Base-by-base conservation (phyloP, 768 basidiomycete genomes). In the Russula vinacea region DNA sequence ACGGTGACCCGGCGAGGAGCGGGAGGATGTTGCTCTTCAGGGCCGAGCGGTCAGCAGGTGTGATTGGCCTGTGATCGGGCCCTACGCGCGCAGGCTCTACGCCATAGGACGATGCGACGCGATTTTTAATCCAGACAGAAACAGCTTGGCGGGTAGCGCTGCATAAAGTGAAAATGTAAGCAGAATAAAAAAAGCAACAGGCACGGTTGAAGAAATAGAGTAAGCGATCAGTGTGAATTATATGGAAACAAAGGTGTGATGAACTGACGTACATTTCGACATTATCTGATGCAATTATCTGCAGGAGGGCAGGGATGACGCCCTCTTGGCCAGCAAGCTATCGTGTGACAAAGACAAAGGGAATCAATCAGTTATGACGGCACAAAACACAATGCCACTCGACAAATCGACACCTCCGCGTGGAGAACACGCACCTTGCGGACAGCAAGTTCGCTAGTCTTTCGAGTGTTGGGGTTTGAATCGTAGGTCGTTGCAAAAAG, bases 111-210 rank as follows among this genome's bases (percentile, higher is more conserved):
- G 80, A 79, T 61, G 83, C 81, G 64, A 95, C 84, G 70, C 94
- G 88, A 74, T 96, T 96, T 77, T 96, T 96, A 70, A 95, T 80
- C 83, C 88, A 96, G 24, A 96, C 90, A 16, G 88, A 82, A 68
- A 89, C 87, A 0, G 93, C 88, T 70, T 94, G 91, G 45, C 92
- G 89, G 60, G 88, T 91, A 29, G 90, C 81, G 62, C 90, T 92
- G 73, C 32, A 55, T 7, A 63, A 5, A 22, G n/a, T n/a, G 44
- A 45, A 19, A 22, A 22, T 45, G n/a, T 58, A 22, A 16, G 55
- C 24, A 60, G 44, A 56, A 17, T n/a, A 14, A 47, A 9, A 64
- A 60, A 61, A 49, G 47, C 29, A 47, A 50, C 70, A 56, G 67
- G 60, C 42, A 63, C 35, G 22, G 29, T 11, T n/a, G 29, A 2